Evolutionary conservation across 768 basidiomycete species (phyloP).

Genomic region (Rhodotorula paludigena): DNA sequence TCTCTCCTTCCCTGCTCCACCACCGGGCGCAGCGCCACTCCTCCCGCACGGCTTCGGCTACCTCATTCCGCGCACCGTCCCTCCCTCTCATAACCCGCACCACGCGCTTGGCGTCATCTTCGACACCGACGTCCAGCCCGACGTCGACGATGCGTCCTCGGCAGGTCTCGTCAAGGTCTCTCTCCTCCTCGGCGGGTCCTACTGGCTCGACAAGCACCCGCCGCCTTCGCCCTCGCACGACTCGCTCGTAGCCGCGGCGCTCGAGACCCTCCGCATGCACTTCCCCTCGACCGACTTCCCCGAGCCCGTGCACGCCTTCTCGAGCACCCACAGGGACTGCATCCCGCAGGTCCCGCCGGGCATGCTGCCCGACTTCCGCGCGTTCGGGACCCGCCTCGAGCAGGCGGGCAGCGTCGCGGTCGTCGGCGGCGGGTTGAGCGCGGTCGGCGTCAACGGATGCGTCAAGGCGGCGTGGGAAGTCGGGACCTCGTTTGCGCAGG

Average conservation of each 20-base stretch:
- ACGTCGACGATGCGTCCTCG: slow-evolving; percentile 54
- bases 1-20: slow-evolving; percentile 63
- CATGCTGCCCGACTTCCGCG: background rate
- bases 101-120: slow-evolving; percentile 78
- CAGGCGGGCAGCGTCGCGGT: slow-evolving; percentile 10
- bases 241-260: slow-evolving; percentile 7
- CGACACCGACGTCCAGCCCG: slow-evolving; percentile 70
- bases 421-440: slow-evolving; percentile 25
- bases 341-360: slow-evolving; percentile 32
- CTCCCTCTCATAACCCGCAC: slow-evolving; percentile 47
- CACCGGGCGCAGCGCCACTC: slow-evolving; percentile 44
- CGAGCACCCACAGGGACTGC: slow-evolving; percentile 23
- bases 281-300: slow-evolving; percentile 11
- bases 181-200: slow-evolving; percentile 83
- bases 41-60: slow-evolving; percentile 89
- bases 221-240: background rate
- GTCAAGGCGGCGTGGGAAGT: slow-evolving; percentile 32
- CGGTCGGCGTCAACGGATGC: slow-evolving; percentile 30
- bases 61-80: slow-evolving; percentile 66
- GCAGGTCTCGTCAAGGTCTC: slow-evolving; percentile 63
- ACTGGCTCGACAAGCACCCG: slow-evolving; percentile 46
- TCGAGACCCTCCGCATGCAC: slow-evolving; percentile 19
- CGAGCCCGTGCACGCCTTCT: slow-evolving; percentile 6
- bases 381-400: background rate
- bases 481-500: slow-evolving; percentile 9